Conservation (phyloP, 2,329 filamentous ascomycete genomes). For the Fusarium lateritium region DNA sequence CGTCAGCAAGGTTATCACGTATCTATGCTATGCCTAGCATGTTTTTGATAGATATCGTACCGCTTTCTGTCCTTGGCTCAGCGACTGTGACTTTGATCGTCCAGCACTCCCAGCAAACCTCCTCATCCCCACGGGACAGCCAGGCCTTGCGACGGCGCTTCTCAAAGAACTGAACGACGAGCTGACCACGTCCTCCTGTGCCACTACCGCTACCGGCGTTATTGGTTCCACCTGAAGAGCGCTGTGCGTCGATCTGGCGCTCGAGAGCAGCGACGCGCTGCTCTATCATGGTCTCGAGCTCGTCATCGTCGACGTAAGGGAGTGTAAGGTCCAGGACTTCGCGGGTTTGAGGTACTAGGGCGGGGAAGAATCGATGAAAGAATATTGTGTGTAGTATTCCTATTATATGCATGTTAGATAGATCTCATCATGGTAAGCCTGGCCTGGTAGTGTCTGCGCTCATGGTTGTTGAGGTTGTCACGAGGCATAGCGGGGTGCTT, state of each 20-base stretch:
- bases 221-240: conserved; percentile 54
- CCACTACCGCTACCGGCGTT: conserved; percentile 29
- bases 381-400: conserved; percentile 97
- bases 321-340: conserved; percentile 93
- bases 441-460: neutral
- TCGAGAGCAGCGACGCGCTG: conserved; percentile 85
- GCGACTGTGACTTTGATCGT: conserved; percentile 93
- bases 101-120: conserved; percentile 98
- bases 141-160: conserved; percentile 87
- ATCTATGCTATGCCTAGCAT: neutral
- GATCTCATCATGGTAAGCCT: conserved; percentile 1
- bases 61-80: conserved; percentile 88
- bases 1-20: neutral
- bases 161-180: conserved; percentile 95
- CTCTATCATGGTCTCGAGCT: conserved; percentile 94
- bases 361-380: conserved; percentile 97
- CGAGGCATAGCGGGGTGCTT: conserved; percentile 32
- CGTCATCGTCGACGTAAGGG: conserved; percentile 89
- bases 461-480: conserved; percentile 16
- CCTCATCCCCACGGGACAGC: conserved; percentile 86
- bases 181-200: conserved; percentile 78
- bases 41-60: conserved; percentile 63
- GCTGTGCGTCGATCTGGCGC: conserved; percentile 78
- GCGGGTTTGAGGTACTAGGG: conserved; percentile 84
- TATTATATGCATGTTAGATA: conserved; percentile 53